Percentiles rank a stretch among this genome's conserved stretches.
Evolutionary conservation across 2,329 filamentous ascomycete genomes (phyloP).

Genomic region (Fulvia fulva): DNA sequence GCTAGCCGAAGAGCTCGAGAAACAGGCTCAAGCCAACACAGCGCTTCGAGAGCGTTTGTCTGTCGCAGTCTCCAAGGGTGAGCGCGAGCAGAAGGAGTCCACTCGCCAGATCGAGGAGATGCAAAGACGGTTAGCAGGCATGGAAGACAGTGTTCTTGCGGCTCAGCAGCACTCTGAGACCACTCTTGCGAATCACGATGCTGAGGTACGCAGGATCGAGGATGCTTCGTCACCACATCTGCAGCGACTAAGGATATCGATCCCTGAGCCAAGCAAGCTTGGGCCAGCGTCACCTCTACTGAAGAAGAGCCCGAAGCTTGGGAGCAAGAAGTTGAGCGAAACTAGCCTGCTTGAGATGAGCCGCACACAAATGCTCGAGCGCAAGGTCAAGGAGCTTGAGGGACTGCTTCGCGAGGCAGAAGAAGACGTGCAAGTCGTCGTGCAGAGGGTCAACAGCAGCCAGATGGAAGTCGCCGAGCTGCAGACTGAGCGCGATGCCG

Average conservation of each 20-base stretch:
- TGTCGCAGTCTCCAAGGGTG: conserved; percentile 76
- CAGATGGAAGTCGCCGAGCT: conserved; percentile 80
- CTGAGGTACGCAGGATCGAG: conserved; percentile 71
- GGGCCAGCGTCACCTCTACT: conserved; percentile 58
- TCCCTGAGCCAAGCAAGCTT: conserved; percentile 45
- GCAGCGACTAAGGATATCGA: conserved; percentile 58
- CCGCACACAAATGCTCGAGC: conserved; percentile 71
- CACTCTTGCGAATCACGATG: conserved; percentile 76
- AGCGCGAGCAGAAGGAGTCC: conserved; percentile 75
- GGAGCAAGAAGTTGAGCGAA: conserved; percentile 55
- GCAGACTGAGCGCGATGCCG: conserved; percentile 70
- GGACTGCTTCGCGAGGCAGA: conserved; percentile 72
- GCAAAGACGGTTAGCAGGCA: conserved; percentile 71
- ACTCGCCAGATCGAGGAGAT: conserved; percentile 78
- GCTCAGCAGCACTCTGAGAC: conserved; percentile 87
- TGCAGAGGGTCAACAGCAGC: conserved; percentile 74
- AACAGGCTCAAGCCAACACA: conserved; percentile 75
- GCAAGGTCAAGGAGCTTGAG: conserved; percentile 79
- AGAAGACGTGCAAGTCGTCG: conserved; percentile 77
- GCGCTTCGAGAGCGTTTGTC: conserved; percentile 71
- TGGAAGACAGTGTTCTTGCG: conserved; percentile 78
- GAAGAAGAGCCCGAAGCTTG: conserved; percentile 44
- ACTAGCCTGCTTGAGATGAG: conserved; percentile 57
- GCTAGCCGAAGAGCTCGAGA: conserved; percentile 71
- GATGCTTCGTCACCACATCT: conserved; percentile 75